Conservation (phyloP, 371 early-diverging fungal genomes). For the Mucor mucedo region DNA sequence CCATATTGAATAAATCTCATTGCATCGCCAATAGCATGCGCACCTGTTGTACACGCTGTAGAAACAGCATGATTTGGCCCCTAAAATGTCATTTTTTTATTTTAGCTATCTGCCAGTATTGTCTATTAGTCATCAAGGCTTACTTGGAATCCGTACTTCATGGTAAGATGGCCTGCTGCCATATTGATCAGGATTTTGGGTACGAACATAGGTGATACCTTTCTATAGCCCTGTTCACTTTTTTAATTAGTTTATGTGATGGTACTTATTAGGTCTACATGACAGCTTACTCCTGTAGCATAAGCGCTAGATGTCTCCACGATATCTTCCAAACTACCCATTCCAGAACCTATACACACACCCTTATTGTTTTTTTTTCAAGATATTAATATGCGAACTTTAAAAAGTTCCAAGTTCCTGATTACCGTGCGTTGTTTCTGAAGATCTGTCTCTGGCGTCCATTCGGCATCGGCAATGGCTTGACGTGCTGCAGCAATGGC, state of each 20-base stretch:
- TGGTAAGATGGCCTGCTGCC: conserved; percentile 93
- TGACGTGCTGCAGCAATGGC: conserved; percentile 86
- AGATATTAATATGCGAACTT: too few relatives aligned
- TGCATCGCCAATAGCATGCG: conserved; percentile 94
- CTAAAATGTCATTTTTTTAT: conserved; percentile 25
- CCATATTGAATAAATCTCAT: conserved; percentile 89
- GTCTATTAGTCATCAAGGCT: not conserved
- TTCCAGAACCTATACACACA: conserved; percentile 91
- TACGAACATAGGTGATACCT: conserved; percentile 90
- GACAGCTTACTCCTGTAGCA: conserved; percentile 51
- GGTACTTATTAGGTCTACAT: too few relatives aligned
- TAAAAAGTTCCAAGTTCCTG: too few relatives aligned
- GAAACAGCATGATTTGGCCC: conserved; percentile 94
- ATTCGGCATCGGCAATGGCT: conserved; percentile 85
- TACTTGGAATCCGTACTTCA: conserved; percentile 84
- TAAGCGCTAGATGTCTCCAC: conserved; percentile 62
- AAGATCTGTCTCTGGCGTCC: conserved; percentile 57
- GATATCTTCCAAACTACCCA: conserved; percentile 91
- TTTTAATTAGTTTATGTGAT: too few relatives aligned
- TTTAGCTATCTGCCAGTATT: not conserved
- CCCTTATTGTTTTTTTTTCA: conserved; percentile 55
- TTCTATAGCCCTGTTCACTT: conserved; percentile 61
- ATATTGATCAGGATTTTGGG: conserved; percentile 91
- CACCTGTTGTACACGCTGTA: conserved; percentile 96
- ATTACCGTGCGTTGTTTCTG: conserved; percentile 66